Percentiles rank a stretch among this genome's conserved stretches.
Evolutionary conservation across 441 rosid genomes (phyloP).

Genomic region (Eruca vesicaria): DNA sequence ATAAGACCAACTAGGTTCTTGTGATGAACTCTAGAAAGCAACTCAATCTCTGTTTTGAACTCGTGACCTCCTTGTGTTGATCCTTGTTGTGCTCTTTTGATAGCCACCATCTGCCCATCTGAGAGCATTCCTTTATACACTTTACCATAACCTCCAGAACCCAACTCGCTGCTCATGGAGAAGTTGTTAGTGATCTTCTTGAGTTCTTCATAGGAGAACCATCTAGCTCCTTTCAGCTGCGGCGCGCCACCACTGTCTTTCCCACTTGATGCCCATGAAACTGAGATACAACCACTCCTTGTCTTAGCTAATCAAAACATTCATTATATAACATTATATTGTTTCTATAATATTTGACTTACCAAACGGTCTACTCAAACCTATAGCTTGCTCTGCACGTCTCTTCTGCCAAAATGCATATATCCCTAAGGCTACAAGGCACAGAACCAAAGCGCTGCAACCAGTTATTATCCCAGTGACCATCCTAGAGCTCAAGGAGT

Average conservation of each 20-base stretch:
- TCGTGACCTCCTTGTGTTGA: conserved; percentile 95
- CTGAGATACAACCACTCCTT: conserved; percentile 38
- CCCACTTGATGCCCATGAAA: conserved; percentile 90
- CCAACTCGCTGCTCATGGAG: conserved; percentile 70
- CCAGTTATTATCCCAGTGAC: conserved; percentile 56
- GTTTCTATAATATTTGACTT: conserved; percentile 30
- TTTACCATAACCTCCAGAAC: conserved; percentile 97
- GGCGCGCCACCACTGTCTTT: conserved; percentile 91
- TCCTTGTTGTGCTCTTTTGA: conserved; percentile 92
- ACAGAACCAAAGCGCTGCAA: conserved; percentile 49
- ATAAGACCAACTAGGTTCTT: conserved; percentile 90
- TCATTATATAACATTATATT: neutral
- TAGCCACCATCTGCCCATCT: conserved; percentile 80
- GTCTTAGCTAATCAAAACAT: neutral
- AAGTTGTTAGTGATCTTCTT: conserved; percentile 77
- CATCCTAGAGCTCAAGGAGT: conserved; percentile 46
- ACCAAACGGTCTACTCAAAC: conserved; percentile 83
- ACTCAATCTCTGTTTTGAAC: conserved; percentile 96
- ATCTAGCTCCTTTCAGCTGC: conserved; percentile 91
- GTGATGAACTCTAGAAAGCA: conserved; percentile 97
- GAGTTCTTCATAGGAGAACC: conserved; percentile 94
- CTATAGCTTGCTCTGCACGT: conserved; percentile 90
- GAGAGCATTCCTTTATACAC: conserved; percentile 85
- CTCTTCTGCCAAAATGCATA: conserved; percentile 91
- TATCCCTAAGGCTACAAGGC: conserved; percentile 66